Evolutionary conservation across 108 stramenopile species (phyloP).

Genomic region (Nitzschia putrida): DNA sequence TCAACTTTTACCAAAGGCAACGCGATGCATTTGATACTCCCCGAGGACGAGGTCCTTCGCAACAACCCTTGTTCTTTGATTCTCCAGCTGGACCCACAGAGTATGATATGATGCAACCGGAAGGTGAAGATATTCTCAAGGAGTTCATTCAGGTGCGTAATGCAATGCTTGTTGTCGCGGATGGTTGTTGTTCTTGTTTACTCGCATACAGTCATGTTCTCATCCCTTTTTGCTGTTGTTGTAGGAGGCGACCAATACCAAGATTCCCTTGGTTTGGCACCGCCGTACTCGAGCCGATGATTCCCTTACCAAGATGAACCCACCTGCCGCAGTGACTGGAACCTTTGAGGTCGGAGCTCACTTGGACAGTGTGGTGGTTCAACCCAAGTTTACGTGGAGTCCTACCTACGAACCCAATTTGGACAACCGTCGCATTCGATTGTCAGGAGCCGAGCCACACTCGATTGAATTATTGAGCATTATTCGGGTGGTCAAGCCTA

Average conservation of each 20-base stretch:
- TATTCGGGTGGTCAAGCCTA: slow-evolving; percentile 38
- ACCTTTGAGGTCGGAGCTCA: slow-evolving; percentile 72
- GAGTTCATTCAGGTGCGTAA: slow-evolving; percentile 20
- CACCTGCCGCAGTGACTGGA: slow-evolving; percentile 33
- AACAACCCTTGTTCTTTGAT: neutral
- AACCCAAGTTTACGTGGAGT: slow-evolving; percentile 76
- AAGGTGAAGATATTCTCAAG: slow-evolving; percentile 5
- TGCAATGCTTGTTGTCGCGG: too few relatives aligned
- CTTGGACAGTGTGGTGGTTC: slow-evolving; percentile 55
- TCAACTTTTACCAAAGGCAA: slow-evolving; percentile 13
- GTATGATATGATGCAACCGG: slow-evolving; percentile 19
- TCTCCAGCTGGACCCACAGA: slow-evolving; percentile 2
- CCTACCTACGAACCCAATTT: slow-evolving; percentile 45
- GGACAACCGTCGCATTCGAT: slow-evolving; percentile 11
- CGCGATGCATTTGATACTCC: neutral
- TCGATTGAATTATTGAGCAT: slow-evolving; percentile 38
- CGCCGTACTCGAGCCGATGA: slow-evolving; percentile 11
- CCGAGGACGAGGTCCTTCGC: neutral
- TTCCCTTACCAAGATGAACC: neutral
- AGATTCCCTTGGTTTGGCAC: slow-evolving; percentile 40
- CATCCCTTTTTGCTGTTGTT: neutral
- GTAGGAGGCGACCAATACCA: slow-evolving; percentile 36
- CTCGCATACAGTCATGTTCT: neutral
- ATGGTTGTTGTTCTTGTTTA: neutral
- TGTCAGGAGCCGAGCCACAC: slow-evolving; percentile 22